Evolutionary conservation across 805 yeast genomes (phyloP).

Genomic region (Candida berthetii): DNA sequence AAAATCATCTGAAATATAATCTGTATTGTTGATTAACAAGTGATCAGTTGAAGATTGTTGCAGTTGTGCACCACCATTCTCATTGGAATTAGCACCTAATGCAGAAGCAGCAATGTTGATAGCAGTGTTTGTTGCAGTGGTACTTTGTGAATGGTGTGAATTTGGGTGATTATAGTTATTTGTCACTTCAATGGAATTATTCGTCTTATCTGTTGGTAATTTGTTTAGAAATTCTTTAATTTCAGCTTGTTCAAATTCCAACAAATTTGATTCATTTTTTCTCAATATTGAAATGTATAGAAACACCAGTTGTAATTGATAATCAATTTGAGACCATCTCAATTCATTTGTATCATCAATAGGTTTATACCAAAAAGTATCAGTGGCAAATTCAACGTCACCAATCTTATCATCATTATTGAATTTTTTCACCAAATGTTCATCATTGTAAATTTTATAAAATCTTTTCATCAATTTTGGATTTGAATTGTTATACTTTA

Average conservation of each 20-base stretch:
- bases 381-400: slow-evolving; percentile 4
- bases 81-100: background rate
- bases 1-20: slow-evolving; percentile 48
- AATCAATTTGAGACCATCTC: slow-evolving; percentile 59
- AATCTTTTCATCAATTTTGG: slow-evolving; percentile 14
- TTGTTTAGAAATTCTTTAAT: slow-evolving; percentile 71
- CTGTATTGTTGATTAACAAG: slow-evolving; percentile 14
- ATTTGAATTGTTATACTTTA: slow-evolving; percentile 5
- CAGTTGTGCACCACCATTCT: background rate
- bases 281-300: slow-evolving; percentile 74
- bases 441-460: slow-evolving; percentile 12
- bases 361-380: slow-evolving; percentile 15
- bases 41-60: background rate
- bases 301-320: slow-evolving; percentile 72
- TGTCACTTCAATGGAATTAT: slow-evolving; percentile 3
- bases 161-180: no score
- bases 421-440: slow-evolving; percentile 2
- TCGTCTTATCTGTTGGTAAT: slow-evolving; percentile 16
- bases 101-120: no score
- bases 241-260: slow-evolving; percentile 89
- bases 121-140: no score
- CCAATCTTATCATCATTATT: slow-evolving; percentile 3
- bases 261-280: slow-evolving; percentile 68
- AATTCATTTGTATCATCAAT: slow-evolving; percentile 17
- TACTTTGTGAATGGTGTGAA: no score